Base-by-base conservation (phyloP, 1,284 basidiomycete species). In the Sporisorium exsertum region DNA sequence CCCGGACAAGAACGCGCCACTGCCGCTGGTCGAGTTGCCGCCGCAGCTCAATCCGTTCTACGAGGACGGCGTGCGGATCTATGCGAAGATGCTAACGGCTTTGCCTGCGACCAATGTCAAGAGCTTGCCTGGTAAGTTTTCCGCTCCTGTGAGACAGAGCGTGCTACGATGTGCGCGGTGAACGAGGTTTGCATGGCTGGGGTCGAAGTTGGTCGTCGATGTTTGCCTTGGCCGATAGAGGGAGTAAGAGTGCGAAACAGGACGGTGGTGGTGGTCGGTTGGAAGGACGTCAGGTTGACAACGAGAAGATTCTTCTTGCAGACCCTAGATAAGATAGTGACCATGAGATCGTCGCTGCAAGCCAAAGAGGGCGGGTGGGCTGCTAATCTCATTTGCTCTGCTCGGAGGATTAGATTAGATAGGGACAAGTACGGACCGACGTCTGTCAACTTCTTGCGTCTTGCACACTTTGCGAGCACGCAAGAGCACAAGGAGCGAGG, bases 21-120 rank as follows among this genome's bases (percentile, higher is more conserved):
- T 69, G 32, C 77, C 73, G 27, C 43, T 78, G 27, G 73, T 78
- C 20, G 77, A 78, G 45, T 45, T 78, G 40, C 77, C 77, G 26
- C 42, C 33, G 2, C n/a, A 54, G 47, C 62, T 77, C 33, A 76
- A 78, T 42, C 77, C 77, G 13, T 78, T 46, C 55, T 46, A 65
- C 56, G 56, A 59, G 13, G 64, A 69, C 45, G 62, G 65, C n/a
- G 77, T 78, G 18, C 42, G 72, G 24, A 70, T 78, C 65, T 78
- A 70, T 29, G 77, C 72, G 22, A 78, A 78, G 66, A 71, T 78
- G 72, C 64, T 72, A 24, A 69, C 70, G 13, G 66, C 68, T 13
- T 32, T 78, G 18, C 77, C 77, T 5, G 77, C 77, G 0, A 67
- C 59, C 35, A 78, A 78, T 47, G 73, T 78, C 57, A 78, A 78